Conservation (phyloP, 345 rosid genomes). For the Citrus medica region DNA sequence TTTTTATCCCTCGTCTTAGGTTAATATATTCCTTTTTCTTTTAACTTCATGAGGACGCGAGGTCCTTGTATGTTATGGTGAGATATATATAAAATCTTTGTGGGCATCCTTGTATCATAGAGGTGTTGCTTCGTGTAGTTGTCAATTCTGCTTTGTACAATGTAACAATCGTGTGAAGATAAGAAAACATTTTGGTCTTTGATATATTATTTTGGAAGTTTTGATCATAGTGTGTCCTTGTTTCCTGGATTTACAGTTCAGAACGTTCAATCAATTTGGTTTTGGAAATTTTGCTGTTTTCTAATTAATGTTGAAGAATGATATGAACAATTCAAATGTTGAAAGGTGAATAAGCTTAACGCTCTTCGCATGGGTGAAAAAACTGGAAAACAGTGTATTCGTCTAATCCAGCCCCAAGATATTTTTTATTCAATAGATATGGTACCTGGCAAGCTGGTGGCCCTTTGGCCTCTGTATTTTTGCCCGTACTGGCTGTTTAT, state of each 20-base stretch:
- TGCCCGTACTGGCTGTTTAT: too few species aligned
- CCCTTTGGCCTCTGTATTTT: too few species aligned
- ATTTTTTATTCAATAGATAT: too few species aligned
- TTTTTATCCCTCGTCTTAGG: slow-evolving; percentile 28
- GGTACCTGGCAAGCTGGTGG: too few species aligned
- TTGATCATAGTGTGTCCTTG: not conserved
- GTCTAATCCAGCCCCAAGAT: too few species aligned
- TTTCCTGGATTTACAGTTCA: not conserved
- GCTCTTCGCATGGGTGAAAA: too few species aligned
- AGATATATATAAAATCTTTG: slow-evolving; percentile 21
- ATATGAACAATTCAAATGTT: too few species aligned
- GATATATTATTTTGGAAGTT: slow-evolving; percentile 15
- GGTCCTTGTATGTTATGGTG: slow-evolving; percentile 30
- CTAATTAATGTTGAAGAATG: too few species aligned
- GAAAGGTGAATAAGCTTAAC: too few species aligned
- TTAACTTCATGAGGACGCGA: slow-evolving; percentile 9
- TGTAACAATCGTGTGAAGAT: slow-evolving; percentile 42
- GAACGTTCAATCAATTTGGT: too few species aligned
- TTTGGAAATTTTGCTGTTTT: too few species aligned
- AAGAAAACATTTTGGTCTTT: slow-evolving; percentile 25
- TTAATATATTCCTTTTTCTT: slow-evolving; percentile 15
- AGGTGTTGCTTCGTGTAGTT: slow-evolving; percentile 42
- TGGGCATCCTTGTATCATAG: slow-evolving; percentile 53
- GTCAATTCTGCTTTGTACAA: slow-evolving; percentile 30
- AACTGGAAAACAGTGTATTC: too few species aligned